Evolutionary conservation across 331 rosid genomes (phyloP).

Genomic region (Acacia concinna): DNA sequence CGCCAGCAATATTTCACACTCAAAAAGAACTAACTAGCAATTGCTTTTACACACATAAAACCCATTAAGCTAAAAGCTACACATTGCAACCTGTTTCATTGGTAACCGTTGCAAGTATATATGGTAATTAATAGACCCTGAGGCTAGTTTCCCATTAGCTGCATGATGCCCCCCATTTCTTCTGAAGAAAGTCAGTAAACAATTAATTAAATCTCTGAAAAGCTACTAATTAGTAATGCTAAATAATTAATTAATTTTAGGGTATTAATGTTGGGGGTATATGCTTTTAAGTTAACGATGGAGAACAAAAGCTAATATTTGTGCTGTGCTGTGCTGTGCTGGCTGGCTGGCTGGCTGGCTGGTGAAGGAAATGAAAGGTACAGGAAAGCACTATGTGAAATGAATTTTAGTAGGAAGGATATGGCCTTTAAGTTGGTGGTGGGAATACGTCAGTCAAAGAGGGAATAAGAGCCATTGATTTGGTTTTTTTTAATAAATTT

Average conservation of each 20-base stretch:
- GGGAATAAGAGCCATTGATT: neutral
- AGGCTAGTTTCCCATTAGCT: neutral
- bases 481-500: neutral
- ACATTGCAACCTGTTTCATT: neutral
- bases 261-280: neutral
- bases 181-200: neutral
- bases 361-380: neutral
- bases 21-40: neutral
- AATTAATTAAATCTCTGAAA: neutral
- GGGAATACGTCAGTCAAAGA: neutral
- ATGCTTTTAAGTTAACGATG: slow-evolving; percentile 4
- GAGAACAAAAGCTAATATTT: neutral
- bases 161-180: neutral
- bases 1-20: neutral
- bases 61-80: too few relatives aligned
- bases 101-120: neutral
- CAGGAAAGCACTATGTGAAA: neutral
- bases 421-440: neutral
- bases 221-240: neutral
- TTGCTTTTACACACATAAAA: too few relatives aligned
- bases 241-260: neutral
- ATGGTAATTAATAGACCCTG: neutral
- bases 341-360: neutral
- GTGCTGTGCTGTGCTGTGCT: neutral
- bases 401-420: neutral